These are phyloP conservation scores for Linum trigynum DNA, from an alignment of 345 rosid genomes.

Conservation along the genomic window DNA sequence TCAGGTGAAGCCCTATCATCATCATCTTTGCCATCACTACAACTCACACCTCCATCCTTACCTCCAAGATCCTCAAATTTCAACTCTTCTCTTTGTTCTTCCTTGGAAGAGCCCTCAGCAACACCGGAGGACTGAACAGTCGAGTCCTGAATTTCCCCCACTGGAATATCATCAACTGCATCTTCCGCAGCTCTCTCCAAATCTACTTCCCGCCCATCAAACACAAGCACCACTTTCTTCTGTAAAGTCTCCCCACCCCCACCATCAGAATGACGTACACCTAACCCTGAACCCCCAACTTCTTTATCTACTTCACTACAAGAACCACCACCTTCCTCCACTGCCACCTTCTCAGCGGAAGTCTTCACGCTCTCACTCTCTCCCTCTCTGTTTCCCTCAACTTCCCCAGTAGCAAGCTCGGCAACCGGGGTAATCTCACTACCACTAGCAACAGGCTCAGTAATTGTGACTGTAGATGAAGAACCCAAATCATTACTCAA, in stretches of 20 bases:
- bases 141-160: conserved; percentile 11
- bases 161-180: conserved; percentile 7
- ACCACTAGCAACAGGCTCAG: conserved; percentile 16
- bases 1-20: conserved; percentile 5
- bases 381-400: conserved; percentile 13
- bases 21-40: not conserved
- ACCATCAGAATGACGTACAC: conserved; percentile 19
- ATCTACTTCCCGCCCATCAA: conserved; percentile 4
- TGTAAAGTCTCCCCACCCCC: conserved; percentile 16
- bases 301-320: conserved; percentile 30
- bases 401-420: conserved; percentile 14
- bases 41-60: conserved; percentile 4
- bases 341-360: conserved; percentile 9
- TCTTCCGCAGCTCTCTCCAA: conserved; percentile 12
- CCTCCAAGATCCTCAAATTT: conserved; percentile 7
- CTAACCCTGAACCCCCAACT: conserved; percentile 39
- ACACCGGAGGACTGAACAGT: conserved; percentile 6
- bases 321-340: conserved; percentile 23
- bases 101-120: not conserved
- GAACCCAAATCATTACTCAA: conserved; percentile 12
- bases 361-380: conserved; percentile 5
- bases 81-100: conserved; percentile 10
- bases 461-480: conserved; percentile 10
- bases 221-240: conserved; percentile 13
- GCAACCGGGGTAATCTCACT: conserved; percentile 15